A percentile compares a stretch with the other conserved stretches of the same genome.
phyloP scores from a whole-genome alignment of 116 monocot genomes.

The Zostera marina region DNA sequence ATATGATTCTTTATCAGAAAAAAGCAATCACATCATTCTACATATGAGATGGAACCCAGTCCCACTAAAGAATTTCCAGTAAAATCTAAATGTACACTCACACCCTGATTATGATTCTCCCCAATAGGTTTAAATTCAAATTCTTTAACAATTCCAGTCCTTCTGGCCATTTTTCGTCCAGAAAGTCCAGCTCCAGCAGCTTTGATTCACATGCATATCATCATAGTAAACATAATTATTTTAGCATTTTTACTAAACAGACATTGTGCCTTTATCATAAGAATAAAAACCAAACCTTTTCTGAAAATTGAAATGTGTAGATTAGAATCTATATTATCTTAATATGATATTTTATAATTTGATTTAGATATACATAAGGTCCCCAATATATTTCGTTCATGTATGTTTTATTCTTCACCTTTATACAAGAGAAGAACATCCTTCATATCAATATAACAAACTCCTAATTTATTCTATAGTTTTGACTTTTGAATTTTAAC shows the following conservation, averaged over 20 bases:
- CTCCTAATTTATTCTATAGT: no score
- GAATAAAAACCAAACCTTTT: no score
- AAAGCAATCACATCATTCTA: background rate
- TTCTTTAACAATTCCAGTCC: constrained; percentile 82
- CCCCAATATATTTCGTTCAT: no score
- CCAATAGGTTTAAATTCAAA: constrained; percentile 93
- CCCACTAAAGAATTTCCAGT: background rate
- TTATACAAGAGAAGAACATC: no score
- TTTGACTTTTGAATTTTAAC: no score
- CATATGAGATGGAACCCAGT: background rate
- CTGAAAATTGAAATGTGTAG: no score
- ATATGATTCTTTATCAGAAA: background rate
- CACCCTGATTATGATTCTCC: constrained; percentile 88
- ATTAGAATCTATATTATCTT: no score
- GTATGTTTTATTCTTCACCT: no score
- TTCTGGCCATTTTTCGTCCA: constrained; percentile 95
- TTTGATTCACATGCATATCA: background rate
- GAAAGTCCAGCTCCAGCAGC: constrained; percentile 99
- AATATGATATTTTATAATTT: no score
- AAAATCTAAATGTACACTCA: constrained; percentile 31
- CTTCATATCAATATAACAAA: no score
- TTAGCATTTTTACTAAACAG: background rate
- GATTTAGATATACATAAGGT: no score
- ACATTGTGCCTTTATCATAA: background rate
- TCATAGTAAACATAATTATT: background rate